A percentile compares a stretch with the other conserved stretches of the same genome.
These are phyloP conservation scores for Curvularia sp. DNA, from an alignment of 2,329 filamentous ascomycete species.

Conservation along the genomic window DNA sequence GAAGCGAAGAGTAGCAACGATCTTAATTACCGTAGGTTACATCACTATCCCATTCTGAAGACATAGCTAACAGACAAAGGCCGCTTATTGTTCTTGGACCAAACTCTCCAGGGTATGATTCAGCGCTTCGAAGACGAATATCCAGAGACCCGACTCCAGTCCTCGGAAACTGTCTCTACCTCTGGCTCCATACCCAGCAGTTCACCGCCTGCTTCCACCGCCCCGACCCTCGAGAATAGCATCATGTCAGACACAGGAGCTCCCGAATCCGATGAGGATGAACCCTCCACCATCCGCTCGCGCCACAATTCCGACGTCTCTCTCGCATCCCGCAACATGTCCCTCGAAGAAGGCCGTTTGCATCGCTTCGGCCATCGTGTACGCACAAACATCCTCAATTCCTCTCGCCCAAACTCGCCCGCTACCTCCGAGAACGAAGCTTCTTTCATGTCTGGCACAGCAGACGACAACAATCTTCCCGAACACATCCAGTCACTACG, in stretches of 20 bases:
- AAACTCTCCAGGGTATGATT: constrained; percentile 89
- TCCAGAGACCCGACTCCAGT: constrained; percentile 75
- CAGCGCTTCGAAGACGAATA: constrained; percentile 96
- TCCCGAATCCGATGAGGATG: constrained; percentile 53
- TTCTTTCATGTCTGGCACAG: constrained; percentile 38
- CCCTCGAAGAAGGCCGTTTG: constrained; percentile 72
- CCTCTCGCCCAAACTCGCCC: constrained; percentile 35
- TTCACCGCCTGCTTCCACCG: constrained; percentile 39
- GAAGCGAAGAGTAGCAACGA: constrained; percentile 75
- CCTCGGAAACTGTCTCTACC: constrained; percentile 38
- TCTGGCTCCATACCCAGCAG: constrained; percentile 43
- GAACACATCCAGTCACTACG: constrained; percentile 62
- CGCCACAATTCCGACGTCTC: constrained; percentile 72
- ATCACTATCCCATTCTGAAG: background rate
- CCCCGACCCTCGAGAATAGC: constrained; percentile 41
- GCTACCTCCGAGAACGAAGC: constrained; percentile 19
- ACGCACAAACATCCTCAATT: constrained; percentile 66
- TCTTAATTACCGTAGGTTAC: constrained; percentile 75
- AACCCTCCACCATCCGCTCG: constrained; percentile 57
- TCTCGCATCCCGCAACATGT: constrained; percentile 68
- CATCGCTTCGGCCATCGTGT: constrained; percentile 72
- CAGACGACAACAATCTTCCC: constrained; percentile 46
- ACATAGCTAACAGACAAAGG: constrained; percentile 55
- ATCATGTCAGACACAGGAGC: constrained; percentile 29
- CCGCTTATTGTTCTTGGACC: constrained; percentile 83